These are phyloP conservation scores for Penicillium sp. DNA, from an alignment of 2,329 filamentous ascomycete species.

Conservation along the genomic window DNA sequence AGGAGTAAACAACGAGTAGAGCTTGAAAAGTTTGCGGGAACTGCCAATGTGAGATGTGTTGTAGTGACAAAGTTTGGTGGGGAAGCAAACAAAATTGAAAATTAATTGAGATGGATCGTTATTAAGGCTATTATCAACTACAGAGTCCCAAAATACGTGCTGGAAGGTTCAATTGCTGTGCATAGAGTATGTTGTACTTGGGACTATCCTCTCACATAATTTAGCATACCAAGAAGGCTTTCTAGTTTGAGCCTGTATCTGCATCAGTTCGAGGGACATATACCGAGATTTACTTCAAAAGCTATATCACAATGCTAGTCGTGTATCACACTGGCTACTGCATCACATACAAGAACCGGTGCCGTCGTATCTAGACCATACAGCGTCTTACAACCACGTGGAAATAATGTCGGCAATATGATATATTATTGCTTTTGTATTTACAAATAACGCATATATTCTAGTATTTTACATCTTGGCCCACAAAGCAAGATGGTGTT, in stretches of 20 bases:
- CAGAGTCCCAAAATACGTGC: background rate
- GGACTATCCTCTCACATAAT: background rate
- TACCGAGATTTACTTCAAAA: background rate
- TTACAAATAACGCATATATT: too few species aligned
- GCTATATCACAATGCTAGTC: background rate
- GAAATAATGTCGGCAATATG: background rate
- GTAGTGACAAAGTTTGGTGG: rapidly evolving
- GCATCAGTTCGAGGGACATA: background rate
- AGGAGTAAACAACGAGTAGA: background rate
- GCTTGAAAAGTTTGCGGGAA: background rate
- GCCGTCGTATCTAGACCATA: too few species aligned
- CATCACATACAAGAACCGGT: background rate
- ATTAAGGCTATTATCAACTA: too few species aligned
- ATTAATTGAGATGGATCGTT: background rate
- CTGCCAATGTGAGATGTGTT: background rate
- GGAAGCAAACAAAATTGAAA: background rate
- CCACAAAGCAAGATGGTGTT: too few species aligned
- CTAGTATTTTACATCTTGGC: too few species aligned
- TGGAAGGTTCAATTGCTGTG: background rate
- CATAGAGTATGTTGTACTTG: background rate
- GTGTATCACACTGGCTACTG: background rate
- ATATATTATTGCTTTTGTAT: too few species aligned
- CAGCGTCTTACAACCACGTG: background rate
- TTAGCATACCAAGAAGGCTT: background rate
- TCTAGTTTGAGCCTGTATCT: too few species aligned